These are phyloP conservation scores for Aspergillus affinis DNA, from an alignment of 495 filamentous ascomycete species.

Conservation along the genomic window DNA sequence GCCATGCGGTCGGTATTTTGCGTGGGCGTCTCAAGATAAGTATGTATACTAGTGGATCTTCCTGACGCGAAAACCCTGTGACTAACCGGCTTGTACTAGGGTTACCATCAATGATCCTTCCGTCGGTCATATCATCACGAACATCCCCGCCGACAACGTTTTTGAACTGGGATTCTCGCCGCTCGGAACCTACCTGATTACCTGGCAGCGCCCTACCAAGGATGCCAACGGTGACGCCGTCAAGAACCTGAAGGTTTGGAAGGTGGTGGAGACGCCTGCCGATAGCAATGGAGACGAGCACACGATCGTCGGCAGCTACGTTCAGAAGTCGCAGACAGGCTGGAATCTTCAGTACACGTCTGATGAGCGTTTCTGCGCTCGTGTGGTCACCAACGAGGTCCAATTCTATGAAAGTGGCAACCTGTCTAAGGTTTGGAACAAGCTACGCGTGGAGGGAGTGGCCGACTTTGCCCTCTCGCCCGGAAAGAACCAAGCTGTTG, in stretches of 20 bases:
- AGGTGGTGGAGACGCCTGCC: conserved; percentile 50
- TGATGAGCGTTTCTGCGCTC: conserved; percentile 90
- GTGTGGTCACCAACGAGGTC: conserved; percentile 92
- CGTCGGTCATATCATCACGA: conserved; percentile 72
- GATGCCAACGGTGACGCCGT: conserved; percentile 88
- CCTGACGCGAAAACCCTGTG: background rate
- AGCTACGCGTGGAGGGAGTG: conserved; percentile 89
- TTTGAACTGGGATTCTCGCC: conserved; percentile 95
- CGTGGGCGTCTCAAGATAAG: conserved; percentile 87
- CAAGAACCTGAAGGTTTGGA: conserved; percentile 98
- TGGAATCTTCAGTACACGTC: conserved; percentile 97
- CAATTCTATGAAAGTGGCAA: conserved; percentile 92
- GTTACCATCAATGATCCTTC: conserved; percentile 83
- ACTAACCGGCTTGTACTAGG: conserved; percentile 37
- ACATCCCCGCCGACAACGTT: conserved; percentile 74
- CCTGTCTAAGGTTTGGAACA: conserved; percentile 86
- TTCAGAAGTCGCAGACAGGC: conserved; percentile 91
- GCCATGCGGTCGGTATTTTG: conserved; percentile 90
- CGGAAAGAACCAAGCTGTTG: conserved; percentile 83
- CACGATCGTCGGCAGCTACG: conserved; percentile 78
- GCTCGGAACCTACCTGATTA: conserved; percentile 86
- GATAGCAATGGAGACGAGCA: conserved; percentile 53
- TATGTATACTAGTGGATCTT: conserved; percentile 32
- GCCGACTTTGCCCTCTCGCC: conserved; percentile 86
- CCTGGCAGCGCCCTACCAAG: conserved; percentile 91